Percentiles rank a stretch among this genome's conserved stretches.
These are phyloP conservation scores for Naumovozyma baii DNA, from an alignment of 805 yeast genomes.

Conservation along the genomic window DNA sequence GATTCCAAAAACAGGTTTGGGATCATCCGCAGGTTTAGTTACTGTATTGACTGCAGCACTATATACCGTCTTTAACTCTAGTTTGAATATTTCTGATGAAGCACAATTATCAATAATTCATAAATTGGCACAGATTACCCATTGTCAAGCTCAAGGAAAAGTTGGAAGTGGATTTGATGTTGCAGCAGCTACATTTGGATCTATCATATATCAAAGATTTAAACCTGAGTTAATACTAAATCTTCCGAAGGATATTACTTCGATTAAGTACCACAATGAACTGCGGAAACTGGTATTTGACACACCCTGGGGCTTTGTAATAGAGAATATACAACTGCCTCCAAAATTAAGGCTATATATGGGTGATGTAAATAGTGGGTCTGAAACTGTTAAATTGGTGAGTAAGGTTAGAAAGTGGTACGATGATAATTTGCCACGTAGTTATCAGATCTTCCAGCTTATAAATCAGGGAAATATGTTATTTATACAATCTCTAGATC, in stretches of 20 bases:
- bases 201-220: conserved; percentile 74
- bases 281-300: conserved; percentile 34
- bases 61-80: conserved; percentile 36
- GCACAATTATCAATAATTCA: conserved; percentile 42
- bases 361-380: conserved; percentile 92
- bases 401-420: conserved; percentile 68
- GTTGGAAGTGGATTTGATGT: conserved; percentile 97
- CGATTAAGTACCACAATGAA: conserved; percentile 19
- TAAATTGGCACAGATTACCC: conserved; percentile 80
- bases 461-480: conserved; percentile 51
- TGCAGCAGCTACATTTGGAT: conserved; percentile 90
- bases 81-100: conserved; percentile 26
- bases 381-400: conserved; percentile 89
- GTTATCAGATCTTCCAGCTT: conserved; percentile 42
- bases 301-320: conserved; percentile 53
- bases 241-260: conserved; percentile 22
- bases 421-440: conserved; percentile 38
- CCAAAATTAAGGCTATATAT: conserved; percentile 58
- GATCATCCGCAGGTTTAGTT: conserved; percentile 91
- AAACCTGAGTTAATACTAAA: conserved; percentile 41
- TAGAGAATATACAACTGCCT: conserved; percentile 54
- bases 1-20: conserved; percentile 90
- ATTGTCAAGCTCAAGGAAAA: conserved; percentile 89
- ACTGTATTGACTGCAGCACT: conserved; percentile 69
- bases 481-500: conserved; percentile 41